Evolutionary conservation across 2,329 filamentous ascomycete species (phyloP).

Genomic region (Aspergillus hortae): DNA sequence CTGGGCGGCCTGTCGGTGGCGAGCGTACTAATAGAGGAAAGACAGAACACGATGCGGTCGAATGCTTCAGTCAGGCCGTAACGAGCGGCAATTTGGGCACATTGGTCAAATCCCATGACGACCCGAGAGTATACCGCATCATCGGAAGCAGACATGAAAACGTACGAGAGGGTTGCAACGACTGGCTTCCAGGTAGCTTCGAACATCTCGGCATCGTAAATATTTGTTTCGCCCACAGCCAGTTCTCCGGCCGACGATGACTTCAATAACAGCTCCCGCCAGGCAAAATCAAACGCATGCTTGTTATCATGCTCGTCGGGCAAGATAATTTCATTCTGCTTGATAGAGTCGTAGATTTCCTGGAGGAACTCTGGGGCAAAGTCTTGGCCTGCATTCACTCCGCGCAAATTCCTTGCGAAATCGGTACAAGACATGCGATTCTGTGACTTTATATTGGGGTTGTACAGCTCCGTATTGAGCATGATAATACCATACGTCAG

Average conservation of each 20-base stretch:
- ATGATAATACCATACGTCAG: conserved; percentile 96
- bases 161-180: conserved; percentile 89
- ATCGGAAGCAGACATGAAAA: conserved; percentile 98
- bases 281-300: conserved; percentile 94
- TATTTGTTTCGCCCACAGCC: conserved; percentile 80
- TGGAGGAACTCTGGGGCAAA: conserved; percentile 81
- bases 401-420: conserved; percentile 85
- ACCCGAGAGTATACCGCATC: conserved; percentile 92
- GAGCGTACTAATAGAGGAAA: conserved; percentile 86
- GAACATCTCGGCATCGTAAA: conserved; percentile 98
- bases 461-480: conserved; percentile 95
- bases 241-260: conserved; percentile 71
- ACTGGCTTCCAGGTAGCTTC: conserved; percentile 93
- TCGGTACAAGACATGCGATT: conserved; percentile 81
- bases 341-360: conserved; percentile 87
- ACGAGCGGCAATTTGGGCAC: conserved; percentile 83
- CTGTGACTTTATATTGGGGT: conserved; percentile 72
- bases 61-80: conserved; percentile 81
- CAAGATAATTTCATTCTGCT: conserved; percentile 88
- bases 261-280: conserved; percentile 90
- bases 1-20: conserved; percentile 72
- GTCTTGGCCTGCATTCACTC: conserved; percentile 80
- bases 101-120: conserved; percentile 93
- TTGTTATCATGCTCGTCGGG: conserved; percentile 97
- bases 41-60: conserved; percentile 86